A percentile compares a stretch with the other conserved stretches of the same genome.
Evolutionary conservation across 2,329 filamentous ascomycete genomes (phyloP).

Genomic region (Xylaria sp.): DNA sequence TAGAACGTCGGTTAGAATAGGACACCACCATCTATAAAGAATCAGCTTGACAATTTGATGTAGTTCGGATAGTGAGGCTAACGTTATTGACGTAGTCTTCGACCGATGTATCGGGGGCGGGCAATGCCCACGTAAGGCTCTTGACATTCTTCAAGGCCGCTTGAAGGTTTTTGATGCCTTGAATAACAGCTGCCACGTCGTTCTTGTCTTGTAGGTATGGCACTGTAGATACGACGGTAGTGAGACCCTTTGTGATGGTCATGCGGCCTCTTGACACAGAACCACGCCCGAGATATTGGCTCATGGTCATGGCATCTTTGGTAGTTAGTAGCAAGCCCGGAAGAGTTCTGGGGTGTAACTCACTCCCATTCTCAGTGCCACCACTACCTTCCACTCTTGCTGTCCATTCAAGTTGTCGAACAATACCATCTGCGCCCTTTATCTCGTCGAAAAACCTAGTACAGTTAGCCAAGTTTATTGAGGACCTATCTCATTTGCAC

Average conservation of each 20-base stretch:
- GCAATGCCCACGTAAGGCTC: constrained; percentile 62
- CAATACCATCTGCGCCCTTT: constrained; percentile 61
- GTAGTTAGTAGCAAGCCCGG: constrained; percentile 13
- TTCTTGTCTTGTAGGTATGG: constrained; percentile 65
- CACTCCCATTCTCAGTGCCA: constrained; percentile 43
- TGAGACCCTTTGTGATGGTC: constrained; percentile 62
- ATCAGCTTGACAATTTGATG: not conserved
- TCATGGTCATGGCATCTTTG: constrained; percentile 56
- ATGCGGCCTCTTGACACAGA: constrained; percentile 65
- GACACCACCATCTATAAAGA: constrained; percentile 45
- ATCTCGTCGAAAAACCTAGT: constrained; percentile 61
- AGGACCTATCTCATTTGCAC: constrained; percentile 9
- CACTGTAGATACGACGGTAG: constrained; percentile 61
- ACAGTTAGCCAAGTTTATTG: constrained; percentile 4
- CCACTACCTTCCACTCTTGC: constrained; percentile 65
- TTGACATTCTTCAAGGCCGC: constrained; percentile 58
- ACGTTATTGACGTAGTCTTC: constrained; percentile 61
- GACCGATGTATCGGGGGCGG: constrained; percentile 56
- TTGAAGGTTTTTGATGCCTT: constrained; percentile 66
- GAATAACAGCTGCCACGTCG: constrained; percentile 68
- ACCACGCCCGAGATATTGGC: constrained; percentile 68
- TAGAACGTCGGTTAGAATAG: constrained; percentile 49
- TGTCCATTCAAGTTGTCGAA: constrained; percentile 69
- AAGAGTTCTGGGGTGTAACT: constrained; percentile 27
- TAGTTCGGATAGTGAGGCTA: constrained; percentile 29